Evolutionary conservation across 2,329 filamentous ascomycete genomes (phyloP).

Genomic region (Aureobasidium sp.): DNA sequence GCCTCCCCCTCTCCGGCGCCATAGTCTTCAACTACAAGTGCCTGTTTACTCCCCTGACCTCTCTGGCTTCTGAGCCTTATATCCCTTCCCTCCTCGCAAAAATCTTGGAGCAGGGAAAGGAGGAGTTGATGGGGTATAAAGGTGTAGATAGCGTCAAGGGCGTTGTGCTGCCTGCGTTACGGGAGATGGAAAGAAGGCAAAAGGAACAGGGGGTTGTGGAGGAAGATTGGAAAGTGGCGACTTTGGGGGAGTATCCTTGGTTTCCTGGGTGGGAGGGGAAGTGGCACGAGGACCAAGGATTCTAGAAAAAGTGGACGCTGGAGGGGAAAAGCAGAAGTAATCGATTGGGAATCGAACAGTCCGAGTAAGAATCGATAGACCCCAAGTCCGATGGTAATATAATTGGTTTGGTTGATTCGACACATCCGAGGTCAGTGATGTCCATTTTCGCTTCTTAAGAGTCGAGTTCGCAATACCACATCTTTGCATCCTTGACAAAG

Average conservation of each 20-base stretch:
- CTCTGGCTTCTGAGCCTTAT: constrained; percentile 62
- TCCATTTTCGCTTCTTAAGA: too few species aligned
- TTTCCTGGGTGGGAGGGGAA: constrained; percentile 71
- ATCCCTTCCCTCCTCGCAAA: constrained; percentile 58
- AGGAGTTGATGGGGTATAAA: constrained; percentile 69
- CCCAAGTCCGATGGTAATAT: too few species aligned
- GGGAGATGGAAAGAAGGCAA: constrained; percentile 61
- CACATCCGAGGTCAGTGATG: too few species aligned
- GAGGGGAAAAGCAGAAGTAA: too few species aligned
- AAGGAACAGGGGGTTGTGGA: constrained; percentile 53
- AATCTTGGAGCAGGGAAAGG: constrained; percentile 64
- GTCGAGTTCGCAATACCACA: too few species aligned
- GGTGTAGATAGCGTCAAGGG: constrained; percentile 66
- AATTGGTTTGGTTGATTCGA: too few species aligned
- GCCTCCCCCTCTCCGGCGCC: constrained; percentile 66
- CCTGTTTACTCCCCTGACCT: constrained; percentile 68
- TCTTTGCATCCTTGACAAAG: too few species aligned
- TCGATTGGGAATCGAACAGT: too few species aligned
- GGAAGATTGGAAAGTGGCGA: constrained; percentile 58
- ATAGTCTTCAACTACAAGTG: constrained; percentile 88
- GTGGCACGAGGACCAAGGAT: constrained; percentile 41
- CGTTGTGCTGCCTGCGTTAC: constrained; percentile 58
- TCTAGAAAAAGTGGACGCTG: background rate
- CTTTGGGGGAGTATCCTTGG: constrained; percentile 68
- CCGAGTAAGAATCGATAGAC: too few species aligned